A percentile compares a stretch with the other conserved stretches of the same genome.
Conservation (phyloP, 495 filamentous ascomycete species). For the Symbiotaphrina buchneri region DNA sequence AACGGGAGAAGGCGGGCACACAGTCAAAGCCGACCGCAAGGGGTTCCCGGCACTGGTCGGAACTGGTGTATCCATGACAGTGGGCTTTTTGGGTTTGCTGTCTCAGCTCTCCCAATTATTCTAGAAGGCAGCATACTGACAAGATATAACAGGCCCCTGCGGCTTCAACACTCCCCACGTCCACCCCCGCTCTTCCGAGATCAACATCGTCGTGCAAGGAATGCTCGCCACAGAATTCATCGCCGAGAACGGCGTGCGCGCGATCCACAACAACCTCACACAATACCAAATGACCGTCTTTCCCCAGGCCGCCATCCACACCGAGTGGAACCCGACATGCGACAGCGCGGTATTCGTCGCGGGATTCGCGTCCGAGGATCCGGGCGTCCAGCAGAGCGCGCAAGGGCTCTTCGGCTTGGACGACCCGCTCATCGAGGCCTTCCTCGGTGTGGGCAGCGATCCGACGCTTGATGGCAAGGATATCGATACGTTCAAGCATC, state of each 20-base stretch:
- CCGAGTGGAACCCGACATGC: slow-evolving; percentile 28
- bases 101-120: slow-evolving; percentile 21
- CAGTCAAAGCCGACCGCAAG: too few relatives aligned
- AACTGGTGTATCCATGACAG: too few relatives aligned
- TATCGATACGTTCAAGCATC: slow-evolving; percentile 18
- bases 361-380: slow-evolving; percentile 23
- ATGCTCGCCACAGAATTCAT: slow-evolving; percentile 22
- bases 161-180: slow-evolving; percentile 24
- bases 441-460: slow-evolving; percentile 16
- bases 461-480: slow-evolving; percentile 19
- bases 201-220: slow-evolving; percentile 19
- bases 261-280: slow-evolving; percentile 14
- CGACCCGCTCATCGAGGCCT: slow-evolving; percentile 19
- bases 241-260: slow-evolving; percentile 22
- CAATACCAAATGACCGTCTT: slow-evolving; percentile 23
- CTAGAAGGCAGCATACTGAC: too few relatives aligned
- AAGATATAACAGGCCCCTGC: too few relatives aligned
- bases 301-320: slow-evolving; percentile 25
- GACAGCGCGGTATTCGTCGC: slow-evolving; percentile 23
- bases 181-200: slow-evolving; percentile 21
- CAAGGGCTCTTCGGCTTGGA: slow-evolving; percentile 25
- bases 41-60: too few relatives aligned
- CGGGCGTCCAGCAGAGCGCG: slow-evolving; percentile 21
- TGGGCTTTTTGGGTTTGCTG: slow-evolving; percentile 15
- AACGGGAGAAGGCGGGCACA: slow-evolving; percentile 14